Evolutionary conservation across 345 rosid species (phyloP).

Genomic region (Populus pruinosa): DNA sequence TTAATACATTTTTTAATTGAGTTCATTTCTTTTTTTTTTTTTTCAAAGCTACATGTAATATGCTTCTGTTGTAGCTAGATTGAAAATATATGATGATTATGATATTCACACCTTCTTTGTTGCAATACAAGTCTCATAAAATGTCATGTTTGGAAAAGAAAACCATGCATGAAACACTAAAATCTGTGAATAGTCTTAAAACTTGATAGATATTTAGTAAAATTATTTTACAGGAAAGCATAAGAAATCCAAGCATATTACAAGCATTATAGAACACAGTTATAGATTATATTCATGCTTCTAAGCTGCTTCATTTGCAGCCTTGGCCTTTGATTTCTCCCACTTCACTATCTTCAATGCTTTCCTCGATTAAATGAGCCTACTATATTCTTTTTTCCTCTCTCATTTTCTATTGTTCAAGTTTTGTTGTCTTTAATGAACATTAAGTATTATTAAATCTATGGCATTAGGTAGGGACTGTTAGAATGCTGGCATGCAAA

Average conservation of each 20-base stretch:
- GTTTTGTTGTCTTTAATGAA: conserved; percentile 8
- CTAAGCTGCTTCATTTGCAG: conserved; percentile 1
- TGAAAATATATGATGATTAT: background rate
- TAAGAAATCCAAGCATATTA: background rate
- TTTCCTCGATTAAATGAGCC: background rate
- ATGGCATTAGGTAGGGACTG: background rate
- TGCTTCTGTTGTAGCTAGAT: background rate
- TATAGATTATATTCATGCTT: background rate
- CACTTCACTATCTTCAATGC: background rate
- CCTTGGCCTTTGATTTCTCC: background rate
- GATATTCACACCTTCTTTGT: background rate
- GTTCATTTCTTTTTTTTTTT: background rate
- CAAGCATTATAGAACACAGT: background rate
- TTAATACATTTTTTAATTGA: too few relatives aligned
- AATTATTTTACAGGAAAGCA: background rate
- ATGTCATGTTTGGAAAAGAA: background rate
- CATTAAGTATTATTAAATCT: background rate
- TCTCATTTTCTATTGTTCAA: conserved; percentile 16
- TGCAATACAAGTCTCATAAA: background rate
- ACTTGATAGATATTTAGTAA: background rate
- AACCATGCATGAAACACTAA: background rate
- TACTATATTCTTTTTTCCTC: conserved; percentile 8
- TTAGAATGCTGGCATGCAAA: too few relatives aligned
- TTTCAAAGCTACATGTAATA: background rate
- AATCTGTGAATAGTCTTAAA: background rate